Base-by-base conservation (phyloP, 352 stramenopile species). In the Globisporangium parvum region DNA sequence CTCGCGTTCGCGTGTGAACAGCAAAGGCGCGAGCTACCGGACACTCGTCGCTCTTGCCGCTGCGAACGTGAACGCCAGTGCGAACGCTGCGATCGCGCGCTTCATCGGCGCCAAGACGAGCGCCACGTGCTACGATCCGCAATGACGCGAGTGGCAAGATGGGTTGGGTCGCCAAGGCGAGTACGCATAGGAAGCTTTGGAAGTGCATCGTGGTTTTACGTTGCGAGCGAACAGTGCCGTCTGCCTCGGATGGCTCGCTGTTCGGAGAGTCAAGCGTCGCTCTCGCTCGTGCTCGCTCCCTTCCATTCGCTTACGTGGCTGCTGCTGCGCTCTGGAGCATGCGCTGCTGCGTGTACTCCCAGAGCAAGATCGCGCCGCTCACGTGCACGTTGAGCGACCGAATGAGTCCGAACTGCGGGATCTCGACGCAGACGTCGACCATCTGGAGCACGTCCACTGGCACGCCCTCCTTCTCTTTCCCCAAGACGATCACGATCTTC, bases 351-450 rank as follows among this genome's bases (percentile, higher is more conserved):
- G 93, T 97, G 70, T 98, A 98, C 66, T 98, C 93, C 95, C 96
- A 99, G 53, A 99, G 79, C 51, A 96, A 61, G 23, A 99, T 82
- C 20, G 96, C 93, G 48, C 93, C 95, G 56, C 87, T 97, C 21
- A 99, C 96, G 64, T 99, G 96, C 45, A 98, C 96, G 60, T 99
- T 99, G 28, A 99, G 82, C 48, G 88, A 98, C 8, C 96, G 83
- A 51, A 98, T 97, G 42, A 99, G 88, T 1, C 96, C 96, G 50
- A 98, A 88, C 65, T 99, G 96, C 18, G 96, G 96, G 68, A 99
- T 98, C 71, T 99, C 96, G 24, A 98, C 88, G 59, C 96, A 98
- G 18, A 93, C 66, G 61, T 99, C 96, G n/a, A 98, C 89, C 35
- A 91, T 71, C 56, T 98, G 85, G 10, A 99, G 74, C 40, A 98